Evolutionary conservation across 2,329 filamentous ascomycete species (phyloP), one percentile per base, ranked within the genome.

Genomic region (Leptographium lundbergii): DNA sequence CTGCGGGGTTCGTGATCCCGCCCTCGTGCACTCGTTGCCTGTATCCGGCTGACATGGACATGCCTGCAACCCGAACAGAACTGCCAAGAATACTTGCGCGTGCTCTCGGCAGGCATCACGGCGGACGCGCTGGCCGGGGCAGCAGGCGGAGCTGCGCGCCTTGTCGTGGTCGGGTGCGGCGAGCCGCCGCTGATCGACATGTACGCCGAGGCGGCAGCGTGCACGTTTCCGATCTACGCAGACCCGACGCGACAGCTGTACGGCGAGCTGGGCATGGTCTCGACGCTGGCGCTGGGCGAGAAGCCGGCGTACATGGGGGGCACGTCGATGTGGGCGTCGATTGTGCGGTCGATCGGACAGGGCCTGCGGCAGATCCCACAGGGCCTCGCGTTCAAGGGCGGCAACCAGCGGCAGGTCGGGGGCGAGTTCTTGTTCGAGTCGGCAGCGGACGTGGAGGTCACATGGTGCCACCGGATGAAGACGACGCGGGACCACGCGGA

Each of bases 391-490:
- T 73, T 81, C 61, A 84, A 84, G 68, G 81, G 80, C 24, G 87
- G 88, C 3, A 80, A 88, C 67, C 76, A 80, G 67, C 75, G 78
- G 57, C 86, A 90, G 71, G 84, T 88, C 3, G 87, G 88, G 27
- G 88, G 88, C 13, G 88, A 91, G 72, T 89, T 91, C 62, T 69
- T 91, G n/a, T 90, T 90, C 63, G 85, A 88, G 67, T 54, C 57
- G 69, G 22, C 32, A 3, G 36, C 5, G 3, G 19, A 19, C 9
- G 36, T 56, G 25, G 39, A 39, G 2, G 79, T 89, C 32, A 84
- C 81, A 1, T 95, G 89, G 89, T 91, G 86, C 66, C 88, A 92
- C 72, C 78, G 88, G 32, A 95, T 95, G 89, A 77, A 77, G 67
- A 88, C 82, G 60, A 92, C 88, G 14, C 75, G 89, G 55, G 89